Base-by-base conservation (phyloP, 176 grass and related monocot species). In the Musa schizocarpa region DNA sequence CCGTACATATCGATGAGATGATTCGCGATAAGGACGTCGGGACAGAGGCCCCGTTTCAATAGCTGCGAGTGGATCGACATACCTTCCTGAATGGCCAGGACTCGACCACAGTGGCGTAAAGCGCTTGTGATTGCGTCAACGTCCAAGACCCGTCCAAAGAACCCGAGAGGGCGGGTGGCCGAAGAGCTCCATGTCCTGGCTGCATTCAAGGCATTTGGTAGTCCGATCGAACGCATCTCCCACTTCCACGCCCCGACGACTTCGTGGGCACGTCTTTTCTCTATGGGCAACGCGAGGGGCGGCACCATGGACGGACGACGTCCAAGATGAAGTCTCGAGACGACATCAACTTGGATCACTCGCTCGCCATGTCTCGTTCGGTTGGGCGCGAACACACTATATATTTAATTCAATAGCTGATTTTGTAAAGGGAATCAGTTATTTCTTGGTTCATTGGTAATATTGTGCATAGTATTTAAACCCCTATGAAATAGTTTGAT, bases 1-100 rank as follows among this genome's bases (percentile, higher is more conserved):
- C 12, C 51, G n/a, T 76, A 80, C 77, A 80, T 85, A 5, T 16
- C 48, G 2, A 76, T 68, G 23, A 85, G 64, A 74, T 85, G 69
- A 63, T 85, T 76, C 69, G 70, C 50, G 68, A 76, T 3, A 25
- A 80, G 79, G 2, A 63, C 65, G 19, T 52, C 52, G 20, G n/a
- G 14, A 49, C 57, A 59, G 26, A 72, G 50, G 2, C 81, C 81
- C 51, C 68, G 73, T 65, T 83, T 83, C 14, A 68, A 20, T 53
- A 83, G 24, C 11, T 77, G 63, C 9, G 52, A 61, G 56, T 85
- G 77, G 10, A 85, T 21, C 3, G 77, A 85, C 17, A 49, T 73
- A 1, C 83, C 77, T 9, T 55, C 69, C 25, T 61, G 25, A 9
- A 85, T 56, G 52, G 72, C 77, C 10, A 59, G 13, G n/a, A 52